phyloP scores from a whole-genome alignment of 1,139 yeast species.

The Nematodospora anomalae region DNA sequence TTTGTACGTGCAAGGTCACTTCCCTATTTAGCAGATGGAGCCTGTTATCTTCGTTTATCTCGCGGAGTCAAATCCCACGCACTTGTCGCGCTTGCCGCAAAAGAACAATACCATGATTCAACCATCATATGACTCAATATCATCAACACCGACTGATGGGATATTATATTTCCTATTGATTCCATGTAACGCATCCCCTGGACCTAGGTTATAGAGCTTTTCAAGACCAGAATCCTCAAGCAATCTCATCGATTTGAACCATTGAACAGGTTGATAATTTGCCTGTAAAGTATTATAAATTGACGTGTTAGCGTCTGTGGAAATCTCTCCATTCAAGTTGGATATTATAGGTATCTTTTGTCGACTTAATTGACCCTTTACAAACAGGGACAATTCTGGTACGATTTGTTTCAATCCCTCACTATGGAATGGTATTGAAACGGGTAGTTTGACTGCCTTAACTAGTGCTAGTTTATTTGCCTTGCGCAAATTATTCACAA shows the following conservation, averaged over 20 bases:
- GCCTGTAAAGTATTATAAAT: slow-evolving; percentile 31
- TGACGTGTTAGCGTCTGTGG: slow-evolving; percentile 19
- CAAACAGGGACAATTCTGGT: slow-evolving; percentile 22
- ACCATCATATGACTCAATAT: slow-evolving; percentile 1
- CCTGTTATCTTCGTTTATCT: background rate
- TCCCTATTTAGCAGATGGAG: too few relatives aligned
- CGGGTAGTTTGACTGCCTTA: slow-evolving; percentile 33
- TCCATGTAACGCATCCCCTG: slow-evolving; percentile 33
- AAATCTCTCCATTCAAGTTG: slow-evolving; percentile 33
- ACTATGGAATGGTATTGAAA: slow-evolving; percentile 57
- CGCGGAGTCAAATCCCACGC: background rate
- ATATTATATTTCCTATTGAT: slow-evolving; percentile 24
- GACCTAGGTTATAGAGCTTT: slow-evolving; percentile 36
- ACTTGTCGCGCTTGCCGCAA: background rate
- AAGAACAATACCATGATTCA: background rate
- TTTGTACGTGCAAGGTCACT: too few relatives aligned
- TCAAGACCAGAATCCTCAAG: slow-evolving; percentile 20
- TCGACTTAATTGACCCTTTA: slow-evolving; percentile 13
- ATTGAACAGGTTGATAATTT: slow-evolving; percentile 46
- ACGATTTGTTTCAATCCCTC: slow-evolving; percentile 39
- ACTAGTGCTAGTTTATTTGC: slow-evolving; percentile 4
- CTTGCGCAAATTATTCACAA: slow-evolving; percentile 6
- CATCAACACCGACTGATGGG: slow-evolving; percentile 8
- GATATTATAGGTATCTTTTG: slow-evolving; percentile 32
- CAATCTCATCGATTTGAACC: slow-evolving; percentile 35